Evolutionary conservation across 2,329 filamentous ascomycete genomes (phyloP), one percentile per base, ranked within the genome.

Genomic region (Pestalotiopsis sp.): DNA sequence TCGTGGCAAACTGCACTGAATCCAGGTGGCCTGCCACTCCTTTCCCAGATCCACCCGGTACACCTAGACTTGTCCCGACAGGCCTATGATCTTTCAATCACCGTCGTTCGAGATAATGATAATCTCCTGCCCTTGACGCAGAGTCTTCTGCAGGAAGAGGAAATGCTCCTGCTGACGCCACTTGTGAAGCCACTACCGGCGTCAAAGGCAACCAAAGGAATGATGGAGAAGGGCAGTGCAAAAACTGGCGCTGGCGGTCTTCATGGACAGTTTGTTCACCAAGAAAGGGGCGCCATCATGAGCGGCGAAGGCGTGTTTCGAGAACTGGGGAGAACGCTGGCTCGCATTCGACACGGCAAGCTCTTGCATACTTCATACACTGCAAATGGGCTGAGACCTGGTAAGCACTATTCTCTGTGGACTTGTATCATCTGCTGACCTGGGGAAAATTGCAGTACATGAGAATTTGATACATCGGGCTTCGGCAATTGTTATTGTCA

Each of bases 311-410:
- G 93, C 38, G 94, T 98, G 0, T 98, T 98, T 75, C 88, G 94
- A 74, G 94, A 97, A 77, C 86, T 98, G 27, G 95, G 95, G 1
- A 89, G 93, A 73, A 93, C 93, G 6, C 83, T 98, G n/a, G 95
- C 95, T 12, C 88, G 95, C 65, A 92, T 94, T 72, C 87, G 95
- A 25, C 94, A 93, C 73, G 94, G 95, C 23, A 93, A 96, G 75
- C 89, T 98, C 5, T 83, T 98, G 17, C 94, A 98, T 79, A 97
- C 95, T 1, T 98, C 95, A 13, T 98, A 98, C 77, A 98, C 95
- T 0, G 93, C 94, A 1, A 97, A 97, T 74, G 95, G 95, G 14
- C 91, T 98, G 3, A 88, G 95, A 49, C 95, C 95, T 78, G 85
- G 86, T 87, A 71, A 77, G 78, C 68, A 7, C 12, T 25, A 20